These are phyloP conservation scores for Boletus vermiculosoides DNA, from an alignment of 768 basidiomycete species.

Conservation along the genomic window DNA sequence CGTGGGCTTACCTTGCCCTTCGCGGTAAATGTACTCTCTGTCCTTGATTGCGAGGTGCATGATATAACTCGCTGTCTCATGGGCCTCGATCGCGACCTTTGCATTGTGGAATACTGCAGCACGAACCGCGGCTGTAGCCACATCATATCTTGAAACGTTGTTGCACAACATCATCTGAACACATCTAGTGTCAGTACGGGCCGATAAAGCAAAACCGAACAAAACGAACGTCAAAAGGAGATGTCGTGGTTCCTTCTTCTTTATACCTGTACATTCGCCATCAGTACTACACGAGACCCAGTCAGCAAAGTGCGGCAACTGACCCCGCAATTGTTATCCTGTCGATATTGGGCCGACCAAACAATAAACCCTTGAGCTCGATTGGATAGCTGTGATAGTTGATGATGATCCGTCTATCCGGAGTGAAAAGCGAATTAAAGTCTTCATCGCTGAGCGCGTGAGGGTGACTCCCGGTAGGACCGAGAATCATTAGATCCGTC, in stretches of 20 bases:
- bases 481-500: constrained; percentile 85
- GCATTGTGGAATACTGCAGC: constrained; percentile 52
- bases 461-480: constrained; percentile 66
- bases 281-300: neutral
- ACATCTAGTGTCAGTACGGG: neutral
- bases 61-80: constrained; percentile 54
- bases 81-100: constrained; percentile 55
- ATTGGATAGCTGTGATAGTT: constrained; percentile 85
- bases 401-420: constrained; percentile 66
- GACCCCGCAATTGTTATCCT: constrained; percentile 56
- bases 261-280: constrained; percentile 38
- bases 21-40: constrained; percentile 54
- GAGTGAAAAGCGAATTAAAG: constrained; percentile 72
- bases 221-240: constrained; percentile 66
- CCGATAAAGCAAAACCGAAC: neutral
- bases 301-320: constrained; percentile 9
- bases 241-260: constrained; percentile 80
- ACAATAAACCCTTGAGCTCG: constrained; percentile 65
- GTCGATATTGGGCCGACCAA: constrained; percentile 49
- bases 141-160: constrained; percentile 62
- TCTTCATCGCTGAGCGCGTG: constrained; percentile 62
- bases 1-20: constrained; percentile 52
- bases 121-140: constrained; percentile 60
- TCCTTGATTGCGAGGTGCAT: constrained; percentile 63
- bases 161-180: constrained; percentile 73